A percentile compares a stretch with the other conserved stretches of the same genome.
Conservation (phyloP, 1,139 yeast genomes). For the Kodamaea sp. region DNA sequence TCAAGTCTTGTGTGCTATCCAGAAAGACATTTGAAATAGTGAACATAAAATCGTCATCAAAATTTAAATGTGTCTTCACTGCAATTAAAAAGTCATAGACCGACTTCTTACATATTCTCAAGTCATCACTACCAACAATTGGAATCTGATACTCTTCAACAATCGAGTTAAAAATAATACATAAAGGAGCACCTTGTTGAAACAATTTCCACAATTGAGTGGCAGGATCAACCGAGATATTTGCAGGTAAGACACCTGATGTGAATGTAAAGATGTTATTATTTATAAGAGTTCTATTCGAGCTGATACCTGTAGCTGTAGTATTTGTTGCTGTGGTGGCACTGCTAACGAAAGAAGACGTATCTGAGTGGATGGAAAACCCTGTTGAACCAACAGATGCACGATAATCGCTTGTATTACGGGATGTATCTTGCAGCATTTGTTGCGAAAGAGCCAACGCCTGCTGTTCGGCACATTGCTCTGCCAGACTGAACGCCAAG, state of each 20-base stretch:
- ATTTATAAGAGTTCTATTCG: slow-evolving; percentile 14
- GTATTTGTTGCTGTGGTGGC: slow-evolving; percentile 4
- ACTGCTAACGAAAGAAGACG: slow-evolving; percentile 15
- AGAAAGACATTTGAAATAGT: slow-evolving; percentile 88
- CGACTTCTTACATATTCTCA: slow-evolving; percentile 81
- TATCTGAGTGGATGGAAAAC: slow-evolving; percentile 24
- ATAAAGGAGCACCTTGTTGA: slow-evolving; percentile 90
- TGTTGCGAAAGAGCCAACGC: slow-evolving; percentile 55
- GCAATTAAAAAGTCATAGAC: slow-evolving; percentile 89
- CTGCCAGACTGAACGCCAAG: slow-evolving; percentile 54
- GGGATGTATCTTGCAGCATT: slow-evolving; percentile 13
- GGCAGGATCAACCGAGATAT: slow-evolving; percentile 80
- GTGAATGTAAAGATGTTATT: slow-evolving; percentile 56
- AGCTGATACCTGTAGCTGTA: slow-evolving; percentile 5
- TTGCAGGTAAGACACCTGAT: slow-evolving; percentile 74
- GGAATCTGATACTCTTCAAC: slow-evolving; percentile 36
- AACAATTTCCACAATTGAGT: slow-evolving; percentile 85
- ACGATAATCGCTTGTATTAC: slow-evolving; percentile 22
- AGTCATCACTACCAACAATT: slow-evolving; percentile 68
- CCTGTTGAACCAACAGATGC: slow-evolving; percentile 27
- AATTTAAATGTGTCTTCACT: slow-evolving; percentile 70
- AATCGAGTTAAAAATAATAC: slow-evolving; percentile 71
- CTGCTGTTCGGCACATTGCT: slow-evolving; percentile 67
- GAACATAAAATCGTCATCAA: slow-evolving; percentile 73
- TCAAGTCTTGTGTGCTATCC: slow-evolving; percentile 73